Evolutionary conservation across 116 monocot genomes (phyloP), one percentile per base, ranked within the genome.

Genomic region (Zostera marina): DNA sequence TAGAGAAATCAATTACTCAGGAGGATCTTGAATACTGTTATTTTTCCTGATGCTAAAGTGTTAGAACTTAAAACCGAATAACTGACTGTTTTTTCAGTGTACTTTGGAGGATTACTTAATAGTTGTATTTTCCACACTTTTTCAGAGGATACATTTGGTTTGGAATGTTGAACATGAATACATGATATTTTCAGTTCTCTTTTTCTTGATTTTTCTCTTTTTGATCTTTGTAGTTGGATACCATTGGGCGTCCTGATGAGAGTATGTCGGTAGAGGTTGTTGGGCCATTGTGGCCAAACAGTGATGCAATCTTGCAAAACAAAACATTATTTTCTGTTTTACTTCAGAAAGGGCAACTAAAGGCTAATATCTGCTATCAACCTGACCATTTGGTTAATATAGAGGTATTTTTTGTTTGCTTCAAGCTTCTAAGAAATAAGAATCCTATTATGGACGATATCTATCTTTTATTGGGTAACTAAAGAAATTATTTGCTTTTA

Each of bases 261-360:
- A 85, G 70, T 73, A 72, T 96, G 58, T 78, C 76, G 11, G 52
- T 85, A 19, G 81, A 89, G 68, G 67, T 82, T 49, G 57, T 72
- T 65, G 74, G 80, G 44, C 89, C 85, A 26, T 60, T 80, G 60
- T 73, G 65, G 78, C 72, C 73, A 49, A 68, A 42, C 47, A 48
- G 56, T 44, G 72, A 72, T 25, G 78, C 70, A 11, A 63, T 32
- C 13, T 42, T 55, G 56, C 68, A 83, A 60, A 73, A 63, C 58
- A 79, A 44, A 64, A 81, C 69, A 43, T 39, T 71, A 41, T 48
- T 82, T 26, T 82, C 85, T 59, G 25, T 89, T 64, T 75, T 73
- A 58, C 88, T 96, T 66, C 96, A 96, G 32, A 96, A 89, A 43
- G 96, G 96, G 44, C 96, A 96, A 70, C 66, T 96, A 61, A 84